phyloP scores from a whole-genome alignment of 164 flowering plant species.

The Vitis cinerea region DNA sequence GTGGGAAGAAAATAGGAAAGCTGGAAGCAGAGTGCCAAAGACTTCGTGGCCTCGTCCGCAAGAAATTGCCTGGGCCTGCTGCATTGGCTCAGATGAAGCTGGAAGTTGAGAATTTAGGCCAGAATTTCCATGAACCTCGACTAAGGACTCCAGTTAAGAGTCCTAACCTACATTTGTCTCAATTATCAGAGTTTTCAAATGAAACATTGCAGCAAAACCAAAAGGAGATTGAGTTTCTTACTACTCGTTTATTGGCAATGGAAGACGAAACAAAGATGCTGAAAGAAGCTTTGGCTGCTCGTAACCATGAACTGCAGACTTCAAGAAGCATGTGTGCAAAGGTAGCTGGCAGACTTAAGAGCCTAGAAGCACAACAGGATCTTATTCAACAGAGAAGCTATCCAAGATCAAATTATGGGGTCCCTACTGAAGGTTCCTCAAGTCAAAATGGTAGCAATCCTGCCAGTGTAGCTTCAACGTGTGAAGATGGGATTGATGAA shows the following conservation, averaged over 20 bases:
- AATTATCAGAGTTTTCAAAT: background rate
- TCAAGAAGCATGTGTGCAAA: slow-evolving; percentile 5
- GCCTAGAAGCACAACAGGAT: slow-evolving; percentile 3
- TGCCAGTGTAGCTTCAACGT: slow-evolving; percentile 15
- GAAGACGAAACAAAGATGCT: slow-evolving; percentile 10
- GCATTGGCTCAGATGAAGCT: slow-evolving; percentile 10
- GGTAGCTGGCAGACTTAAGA: slow-evolving; percentile 1
- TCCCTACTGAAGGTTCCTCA: background rate
- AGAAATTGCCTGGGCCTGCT: slow-evolving; percentile 11
- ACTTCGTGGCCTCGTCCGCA: slow-evolving; percentile 14
- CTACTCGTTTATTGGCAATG: slow-evolving; percentile 2
- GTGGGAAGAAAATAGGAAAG: slow-evolving; percentile 18
- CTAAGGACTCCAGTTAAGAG: background rate
- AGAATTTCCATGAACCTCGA: background rate
- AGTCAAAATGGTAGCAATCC: slow-evolving; percentile 11
- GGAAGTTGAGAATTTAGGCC: slow-evolving; percentile 7
- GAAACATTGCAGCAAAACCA: background rate
- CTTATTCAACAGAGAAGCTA: background rate
- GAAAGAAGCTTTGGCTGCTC: slow-evolving; percentile 10
- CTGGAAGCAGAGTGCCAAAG: slow-evolving; percentile 23
- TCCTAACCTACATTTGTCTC: background rate
- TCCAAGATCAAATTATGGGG: background rate
- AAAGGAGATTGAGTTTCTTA: slow-evolving; percentile 6
- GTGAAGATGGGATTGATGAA: slow-evolving; percentile 23
- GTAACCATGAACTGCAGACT: slow-evolving; percentile 1